These are phyloP conservation scores for Meyerozyma athensensis DNA, from an alignment of 1,139 yeast genomes.

Conservation along the genomic window DNA sequence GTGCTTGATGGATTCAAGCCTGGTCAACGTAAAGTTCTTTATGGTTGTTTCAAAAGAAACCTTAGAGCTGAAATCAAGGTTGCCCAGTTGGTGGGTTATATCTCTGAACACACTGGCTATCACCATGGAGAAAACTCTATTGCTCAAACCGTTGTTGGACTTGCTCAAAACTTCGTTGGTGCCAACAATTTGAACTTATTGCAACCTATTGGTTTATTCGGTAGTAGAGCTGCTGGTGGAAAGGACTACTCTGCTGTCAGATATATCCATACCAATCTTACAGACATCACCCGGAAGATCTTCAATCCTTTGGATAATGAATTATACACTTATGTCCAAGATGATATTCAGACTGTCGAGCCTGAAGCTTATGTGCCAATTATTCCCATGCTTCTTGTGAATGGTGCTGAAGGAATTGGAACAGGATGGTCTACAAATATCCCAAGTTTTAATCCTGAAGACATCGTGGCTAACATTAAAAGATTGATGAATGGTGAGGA, in stretches of 20 bases:
- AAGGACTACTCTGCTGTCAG: slow-evolving; percentile 98
- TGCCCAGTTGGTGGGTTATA: slow-evolving; percentile 86
- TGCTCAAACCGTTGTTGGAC: slow-evolving; percentile 82
- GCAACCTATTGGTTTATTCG: slow-evolving; percentile 93
- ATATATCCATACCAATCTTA: slow-evolving; percentile 87
- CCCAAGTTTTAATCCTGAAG: slow-evolving; percentile 86
- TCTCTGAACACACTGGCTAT: slow-evolving; percentile 85
- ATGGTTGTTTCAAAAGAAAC: slow-evolving; percentile 82
- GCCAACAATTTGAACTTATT: slow-evolving; percentile 82
- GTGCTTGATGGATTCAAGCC: slow-evolving; percentile 96
- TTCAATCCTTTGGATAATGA: slow-evolving; percentile 82
- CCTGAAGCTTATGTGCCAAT: slow-evolving; percentile 96
- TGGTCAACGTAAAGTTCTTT: slow-evolving; percentile 91
- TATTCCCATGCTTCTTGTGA: slow-evolving; percentile 86
- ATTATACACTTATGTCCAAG: slow-evolving; percentile 74
- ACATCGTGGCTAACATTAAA: slow-evolving; percentile 69
- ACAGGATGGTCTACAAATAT: slow-evolving; percentile 98
- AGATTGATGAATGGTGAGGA: slow-evolving; percentile 72
- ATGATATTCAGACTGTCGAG: slow-evolving; percentile 91
- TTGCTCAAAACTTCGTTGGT: slow-evolving; percentile 95
- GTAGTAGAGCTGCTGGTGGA: slow-evolving; percentile 97
- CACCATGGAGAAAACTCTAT: slow-evolving; percentile 94
- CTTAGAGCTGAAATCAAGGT: slow-evolving; percentile 78
- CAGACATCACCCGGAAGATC: slow-evolving; percentile 66
- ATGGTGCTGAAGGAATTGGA: slow-evolving; percentile 98